phyloP scores from a whole-genome alignment of 2,329 filamentous ascomycete species.

The Colletotrichum sp. region DNA sequence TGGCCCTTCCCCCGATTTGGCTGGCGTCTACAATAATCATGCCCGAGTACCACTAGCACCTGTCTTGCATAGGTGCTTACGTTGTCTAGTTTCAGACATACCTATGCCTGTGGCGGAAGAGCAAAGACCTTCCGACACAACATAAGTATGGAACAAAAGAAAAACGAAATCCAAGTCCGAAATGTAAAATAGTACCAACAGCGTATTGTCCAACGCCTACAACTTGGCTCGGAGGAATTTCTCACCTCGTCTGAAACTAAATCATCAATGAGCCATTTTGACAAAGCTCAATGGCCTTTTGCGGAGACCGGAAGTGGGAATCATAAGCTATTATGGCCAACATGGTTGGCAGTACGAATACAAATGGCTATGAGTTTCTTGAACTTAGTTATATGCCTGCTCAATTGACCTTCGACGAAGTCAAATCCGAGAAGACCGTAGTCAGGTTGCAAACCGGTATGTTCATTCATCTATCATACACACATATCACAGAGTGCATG shows the following conservation, averaged over 20 bases:
- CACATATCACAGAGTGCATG: neutral
- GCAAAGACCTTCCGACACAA: neutral
- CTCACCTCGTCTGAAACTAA: no score
- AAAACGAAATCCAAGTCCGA: no score
- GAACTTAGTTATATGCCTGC: neutral
- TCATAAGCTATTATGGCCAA: rapidly evolving
- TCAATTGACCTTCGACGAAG: neutral
- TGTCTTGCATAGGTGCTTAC: neutral
- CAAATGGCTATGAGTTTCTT: rapidly evolving
- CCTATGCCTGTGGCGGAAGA: neutral
- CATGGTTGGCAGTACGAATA: neutral
- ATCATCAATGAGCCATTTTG: neutral
- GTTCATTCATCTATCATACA: neutral
- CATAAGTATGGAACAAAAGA: no score
- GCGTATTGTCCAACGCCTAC: no score
- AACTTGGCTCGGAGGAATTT: no score
- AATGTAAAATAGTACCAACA: no score
- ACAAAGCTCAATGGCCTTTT: neutral
- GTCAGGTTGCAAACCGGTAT: neutral
- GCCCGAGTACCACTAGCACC: neutral
- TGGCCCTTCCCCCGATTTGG: neutral
- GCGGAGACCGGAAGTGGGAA: neutral
- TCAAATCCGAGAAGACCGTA: neutral
- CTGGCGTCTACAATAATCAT: neutral
- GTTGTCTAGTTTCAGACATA: neutral